These are phyloP conservation scores for Lablab purpureus DNA, from an alignment of 306 rosid species.

Conservation along the genomic window DNA sequence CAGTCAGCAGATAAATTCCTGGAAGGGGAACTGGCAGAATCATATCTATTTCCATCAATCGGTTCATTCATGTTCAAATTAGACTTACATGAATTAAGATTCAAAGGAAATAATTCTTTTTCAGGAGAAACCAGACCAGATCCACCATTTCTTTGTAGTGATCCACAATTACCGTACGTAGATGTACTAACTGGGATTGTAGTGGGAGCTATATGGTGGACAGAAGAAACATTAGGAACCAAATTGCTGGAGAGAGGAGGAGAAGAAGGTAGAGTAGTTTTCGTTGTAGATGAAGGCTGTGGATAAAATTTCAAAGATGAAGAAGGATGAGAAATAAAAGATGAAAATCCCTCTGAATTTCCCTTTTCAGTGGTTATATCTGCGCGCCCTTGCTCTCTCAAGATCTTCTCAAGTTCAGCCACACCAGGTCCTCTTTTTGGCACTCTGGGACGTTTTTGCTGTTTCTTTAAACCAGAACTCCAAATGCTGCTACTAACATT, in stretches of 20 bases:
- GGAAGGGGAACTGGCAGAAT: constrained; percentile 35
- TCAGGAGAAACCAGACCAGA: constrained; percentile 37
- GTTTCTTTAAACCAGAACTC: constrained; percentile 42
- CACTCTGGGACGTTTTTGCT: constrained; percentile 53
- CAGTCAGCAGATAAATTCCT: constrained; percentile 42
- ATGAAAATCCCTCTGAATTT: constrained; percentile 45
- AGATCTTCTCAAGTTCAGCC: constrained; percentile 75
- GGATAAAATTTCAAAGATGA: constrained; percentile 37
- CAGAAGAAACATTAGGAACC: constrained; percentile 13
- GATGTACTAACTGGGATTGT: constrained; percentile 25
- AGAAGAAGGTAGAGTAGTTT: not conserved
- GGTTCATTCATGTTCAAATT: constrained; percentile 39
- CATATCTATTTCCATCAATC: constrained; percentile 45
- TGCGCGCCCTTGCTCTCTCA: constrained; percentile 57
- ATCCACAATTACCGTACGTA: constrained; percentile 31
- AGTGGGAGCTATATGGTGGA: constrained; percentile 30
- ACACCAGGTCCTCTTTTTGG: constrained; percentile 89
- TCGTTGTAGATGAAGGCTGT: not conserved
- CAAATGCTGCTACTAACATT: constrained; percentile 17
- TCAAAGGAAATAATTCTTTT: constrained; percentile 37
- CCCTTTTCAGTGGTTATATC: constrained; percentile 21
- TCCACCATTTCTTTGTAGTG: constrained; percentile 40
- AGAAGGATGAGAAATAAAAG: constrained; percentile 41
- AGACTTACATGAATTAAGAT: constrained; percentile 34
- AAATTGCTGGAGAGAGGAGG: not conserved